A percentile compares a stretch with the other conserved stretches of the same genome.
phyloP scores from a whole-genome alignment of 257 asterid genomes.

The Nyctanthes arbortristis region DNA sequence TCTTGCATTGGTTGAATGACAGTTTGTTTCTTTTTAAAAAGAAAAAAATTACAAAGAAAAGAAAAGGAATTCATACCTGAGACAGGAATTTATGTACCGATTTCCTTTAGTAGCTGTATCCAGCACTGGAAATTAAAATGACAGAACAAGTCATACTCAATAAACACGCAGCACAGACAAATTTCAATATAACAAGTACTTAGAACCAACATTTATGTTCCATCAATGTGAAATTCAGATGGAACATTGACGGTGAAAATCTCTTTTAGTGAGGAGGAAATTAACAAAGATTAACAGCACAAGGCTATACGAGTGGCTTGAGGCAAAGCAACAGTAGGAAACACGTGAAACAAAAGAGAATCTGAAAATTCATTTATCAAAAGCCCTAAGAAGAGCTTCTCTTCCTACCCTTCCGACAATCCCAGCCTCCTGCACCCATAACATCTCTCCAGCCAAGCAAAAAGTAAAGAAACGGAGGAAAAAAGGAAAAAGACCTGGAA shows the following conservation, averaged over 20 bases:
- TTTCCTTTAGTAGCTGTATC: slow-evolving; percentile 95
- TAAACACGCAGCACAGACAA: slow-evolving; percentile 2
- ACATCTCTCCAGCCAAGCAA: neutral
- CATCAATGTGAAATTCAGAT: neutral
- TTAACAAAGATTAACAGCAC: neutral
- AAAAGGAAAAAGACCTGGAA: neutral
- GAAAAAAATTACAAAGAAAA: slow-evolving; percentile 18
- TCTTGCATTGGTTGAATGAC: too few relatives aligned
- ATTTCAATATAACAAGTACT: slow-evolving; percentile 3
- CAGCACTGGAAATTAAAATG: slow-evolving; percentile 61
- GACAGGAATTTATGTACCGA: slow-evolving; percentile 84
- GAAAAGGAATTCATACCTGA: slow-evolving; percentile 54
- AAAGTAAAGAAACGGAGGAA: neutral
- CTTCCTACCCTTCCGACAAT: neutral
- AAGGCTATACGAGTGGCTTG: neutral
- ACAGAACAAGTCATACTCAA: slow-evolving; percentile 14
- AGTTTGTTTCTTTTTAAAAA: too few relatives aligned
- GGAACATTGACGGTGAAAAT: neutral
- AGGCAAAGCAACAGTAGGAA: neutral
- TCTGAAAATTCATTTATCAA: neutral
- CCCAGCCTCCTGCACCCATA: neutral
- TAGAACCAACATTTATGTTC: neutral
- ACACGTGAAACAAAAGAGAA: neutral
- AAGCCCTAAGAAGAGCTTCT: neutral
- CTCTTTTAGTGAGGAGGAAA: neutral